These are phyloP conservation scores for Didymella exigua DNA, from an alignment of 2,329 filamentous ascomycete species.

Conservation along the genomic window DNA sequence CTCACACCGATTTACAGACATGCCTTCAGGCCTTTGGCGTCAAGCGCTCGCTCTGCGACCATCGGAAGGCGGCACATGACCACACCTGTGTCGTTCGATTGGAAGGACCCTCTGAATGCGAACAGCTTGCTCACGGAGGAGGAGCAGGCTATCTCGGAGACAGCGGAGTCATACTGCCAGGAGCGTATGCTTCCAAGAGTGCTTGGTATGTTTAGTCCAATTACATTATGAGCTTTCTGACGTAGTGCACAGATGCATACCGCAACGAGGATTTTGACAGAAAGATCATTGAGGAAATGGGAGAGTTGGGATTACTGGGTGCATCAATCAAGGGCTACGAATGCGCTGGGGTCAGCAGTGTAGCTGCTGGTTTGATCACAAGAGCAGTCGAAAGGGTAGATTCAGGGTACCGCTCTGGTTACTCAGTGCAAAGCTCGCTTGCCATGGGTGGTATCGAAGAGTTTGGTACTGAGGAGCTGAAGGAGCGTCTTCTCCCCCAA, in stretches of 20 bases:
- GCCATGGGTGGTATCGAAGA: constrained; percentile 92
- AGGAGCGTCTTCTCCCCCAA: constrained; percentile 78
- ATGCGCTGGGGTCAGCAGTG: constrained; percentile 84
- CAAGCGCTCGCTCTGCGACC: constrained; percentile 33
- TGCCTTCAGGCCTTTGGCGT: constrained; percentile 48
- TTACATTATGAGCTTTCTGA: constrained; percentile 11
- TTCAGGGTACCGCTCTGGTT: constrained; percentile 87
- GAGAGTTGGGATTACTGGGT: constrained; percentile 84
- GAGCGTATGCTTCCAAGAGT: constrained; percentile 85
- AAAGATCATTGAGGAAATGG: constrained; percentile 89
- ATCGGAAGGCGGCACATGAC: constrained; percentile 50
- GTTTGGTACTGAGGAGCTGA: constrained; percentile 84
- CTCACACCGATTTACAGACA: constrained; percentile 51
- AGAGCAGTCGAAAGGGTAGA: constrained; percentile 89
- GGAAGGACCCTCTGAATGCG: constrained; percentile 84
- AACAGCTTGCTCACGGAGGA: constrained; percentile 84
- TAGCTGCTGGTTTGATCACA: constrained; percentile 88
- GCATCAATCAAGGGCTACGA: constrained; percentile 86
- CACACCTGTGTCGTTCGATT: constrained; percentile 70
- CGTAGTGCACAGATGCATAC: constrained; percentile 69
- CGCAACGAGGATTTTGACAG: constrained; percentile 85
- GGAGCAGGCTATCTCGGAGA: constrained; percentile 86
- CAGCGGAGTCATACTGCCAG: constrained; percentile 92
- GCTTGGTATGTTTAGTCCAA: constrained; percentile 64
- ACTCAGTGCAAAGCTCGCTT: constrained; percentile 92